Percentiles rank a stretch among this genome's conserved stretches.
These are phyloP conservation scores for Sugiyamaella pinicola DNA, from an alignment of 1,139 yeast genomes.

Conservation along the genomic window DNA sequence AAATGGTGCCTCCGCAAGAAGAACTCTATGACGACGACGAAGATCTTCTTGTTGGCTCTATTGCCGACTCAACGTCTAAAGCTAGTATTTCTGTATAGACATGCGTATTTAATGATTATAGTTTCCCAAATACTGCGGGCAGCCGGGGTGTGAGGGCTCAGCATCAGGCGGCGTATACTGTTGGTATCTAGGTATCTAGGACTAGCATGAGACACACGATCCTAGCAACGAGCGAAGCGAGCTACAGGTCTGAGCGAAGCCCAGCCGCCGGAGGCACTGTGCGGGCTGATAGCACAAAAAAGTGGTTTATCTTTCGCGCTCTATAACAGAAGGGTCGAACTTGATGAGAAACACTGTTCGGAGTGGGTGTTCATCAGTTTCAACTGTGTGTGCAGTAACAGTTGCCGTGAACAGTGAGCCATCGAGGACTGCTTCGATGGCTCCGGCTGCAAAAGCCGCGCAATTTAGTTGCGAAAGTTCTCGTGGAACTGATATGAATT, in stretches of 20 bases:
- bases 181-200: no score
- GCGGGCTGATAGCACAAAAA: neutral
- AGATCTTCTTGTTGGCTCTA: constrained; percentile 28
- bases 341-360: constrained; percentile 84
- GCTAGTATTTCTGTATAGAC: constrained; percentile 14
- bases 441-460: constrained; percentile 87
- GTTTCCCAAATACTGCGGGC: neutral
- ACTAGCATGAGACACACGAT: no score
- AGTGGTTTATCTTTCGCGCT: constrained; percentile 26
- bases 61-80: constrained; percentile 12
- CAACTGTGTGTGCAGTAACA: constrained; percentile 87
- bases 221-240: neutral
- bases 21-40: constrained; percentile 37
- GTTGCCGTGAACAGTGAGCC: constrained; percentile 76
- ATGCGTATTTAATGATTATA: neutral
- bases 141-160: no score
- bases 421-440: constrained; percentile 86
- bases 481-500: constrained; percentile 76
- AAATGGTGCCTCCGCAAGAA: constrained; percentile 25
- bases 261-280: constrained; percentile 3
- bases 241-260: constrained; percentile 4
- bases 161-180: no score
- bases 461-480: constrained; percentile 80
- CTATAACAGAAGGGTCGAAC: constrained; percentile 47
- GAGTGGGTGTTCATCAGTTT: constrained; percentile 61